phyloP scores from a whole-genome alignment of 2,329 filamentous ascomycete genomes.

The Purpureocillium lavendulum region DNA sequence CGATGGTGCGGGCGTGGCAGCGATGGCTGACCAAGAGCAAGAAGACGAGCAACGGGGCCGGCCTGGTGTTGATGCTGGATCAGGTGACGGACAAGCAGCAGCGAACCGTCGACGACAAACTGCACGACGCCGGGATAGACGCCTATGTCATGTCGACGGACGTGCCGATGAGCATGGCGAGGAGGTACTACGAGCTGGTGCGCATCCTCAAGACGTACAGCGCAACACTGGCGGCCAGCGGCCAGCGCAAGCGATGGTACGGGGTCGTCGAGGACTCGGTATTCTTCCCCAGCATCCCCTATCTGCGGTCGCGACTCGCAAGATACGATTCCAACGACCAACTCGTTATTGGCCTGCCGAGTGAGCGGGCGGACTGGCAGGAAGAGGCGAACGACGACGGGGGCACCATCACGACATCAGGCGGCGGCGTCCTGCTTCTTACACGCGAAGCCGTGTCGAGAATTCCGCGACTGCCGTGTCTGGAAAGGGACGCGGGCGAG shows the following conservation, averaged over 20 bases:
- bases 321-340: conserved; percentile 21
- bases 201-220: conserved; percentile 22
- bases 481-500: conserved; percentile 12
- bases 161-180: conserved; percentile 20
- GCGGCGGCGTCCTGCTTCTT: conserved; percentile 36
- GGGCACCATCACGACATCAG: conserved; percentile 25
- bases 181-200: conserved; percentile 29
- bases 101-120: conserved; percentile 16
- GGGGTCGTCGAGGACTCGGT: conserved; percentile 37
- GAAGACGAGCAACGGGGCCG: conserved; percentile 32
- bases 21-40: conserved; percentile 36
- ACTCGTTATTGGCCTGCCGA: conserved; percentile 34
- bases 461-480: conserved; percentile 28
- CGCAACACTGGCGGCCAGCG: conserved; percentile 23
- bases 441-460: conserved; percentile 23
- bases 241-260: conserved; percentile 30
- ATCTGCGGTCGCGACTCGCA: conserved; percentile 28
- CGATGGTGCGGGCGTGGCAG: conserved; percentile 32
- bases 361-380: conserved; percentile 34
- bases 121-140: conserved; percentile 29
- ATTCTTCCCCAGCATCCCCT: conserved; percentile 34
- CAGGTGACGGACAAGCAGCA: conserved; percentile 25
- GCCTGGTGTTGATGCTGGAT: conserved; percentile 32
- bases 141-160: conserved; percentile 25
- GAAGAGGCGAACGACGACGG: conserved; percentile 19